Evolutionary conservation across 73 alveolate genomes (phyloP).

Genomic region (Durusdinium trenchii): DNA sequence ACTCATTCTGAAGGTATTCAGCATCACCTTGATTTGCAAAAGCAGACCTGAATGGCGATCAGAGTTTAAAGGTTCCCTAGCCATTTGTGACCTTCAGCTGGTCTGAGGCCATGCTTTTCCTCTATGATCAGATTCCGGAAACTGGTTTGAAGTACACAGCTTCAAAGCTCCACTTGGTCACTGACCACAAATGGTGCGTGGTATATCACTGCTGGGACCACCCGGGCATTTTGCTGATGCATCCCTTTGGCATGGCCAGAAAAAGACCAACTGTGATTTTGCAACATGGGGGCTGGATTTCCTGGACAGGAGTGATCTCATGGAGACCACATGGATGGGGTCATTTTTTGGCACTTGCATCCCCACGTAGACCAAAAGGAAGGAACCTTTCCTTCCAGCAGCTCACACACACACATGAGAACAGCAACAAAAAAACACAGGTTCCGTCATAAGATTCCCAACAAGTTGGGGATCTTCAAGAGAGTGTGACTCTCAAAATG

Average conservation of each 20-base stretch:
- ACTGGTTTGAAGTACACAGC: background rate
- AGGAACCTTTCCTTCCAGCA: background rate
- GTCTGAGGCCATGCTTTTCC: slow-evolving; percentile 16
- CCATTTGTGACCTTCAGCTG: background rate
- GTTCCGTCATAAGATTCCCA: background rate
- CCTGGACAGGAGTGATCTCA: background rate
- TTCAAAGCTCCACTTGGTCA: slow-evolving; percentile 9
- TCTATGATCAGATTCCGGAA: background rate
- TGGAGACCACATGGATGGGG: background rate
- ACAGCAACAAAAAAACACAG: background rate
- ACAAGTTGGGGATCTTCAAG: background rate
- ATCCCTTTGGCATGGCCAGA: slow-evolving; percentile 36
- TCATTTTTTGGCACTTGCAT: slow-evolving; percentile 13
- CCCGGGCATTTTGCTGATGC: background rate
- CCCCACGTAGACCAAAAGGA: background rate
- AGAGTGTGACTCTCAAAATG: background rate
- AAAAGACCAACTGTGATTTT: background rate
- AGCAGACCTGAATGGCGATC: background rate
- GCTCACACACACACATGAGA: too few relatives aligned
- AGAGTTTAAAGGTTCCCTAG: background rate
- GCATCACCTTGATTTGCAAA: background rate
- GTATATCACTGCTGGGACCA: background rate
- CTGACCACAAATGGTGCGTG: background rate
- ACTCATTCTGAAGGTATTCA: slow-evolving; percentile 4
- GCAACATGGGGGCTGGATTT: slow-evolving; percentile 21